phyloP scores from a whole-genome alignment of 2,329 filamentous ascomycete species.

The Colletotrichum siamense region DNA sequence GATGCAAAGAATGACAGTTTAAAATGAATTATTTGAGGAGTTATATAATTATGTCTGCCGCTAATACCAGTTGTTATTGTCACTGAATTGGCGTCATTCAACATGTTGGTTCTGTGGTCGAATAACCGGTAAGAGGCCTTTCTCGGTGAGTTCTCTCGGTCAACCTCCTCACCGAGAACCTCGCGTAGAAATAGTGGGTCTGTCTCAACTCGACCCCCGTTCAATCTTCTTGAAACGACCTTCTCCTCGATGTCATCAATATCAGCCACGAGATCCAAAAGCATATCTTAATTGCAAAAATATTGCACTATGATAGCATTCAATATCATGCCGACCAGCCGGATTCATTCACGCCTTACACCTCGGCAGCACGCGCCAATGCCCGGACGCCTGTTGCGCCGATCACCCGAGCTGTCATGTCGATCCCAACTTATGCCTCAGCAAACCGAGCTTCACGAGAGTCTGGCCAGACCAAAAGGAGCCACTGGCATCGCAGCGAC shows the following conservation, averaged over 20 bases:
- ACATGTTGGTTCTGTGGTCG: too few species aligned
- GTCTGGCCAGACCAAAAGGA: background rate
- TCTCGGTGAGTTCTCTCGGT: accelerated
- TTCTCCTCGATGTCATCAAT: background rate
- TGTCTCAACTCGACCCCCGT: background rate
- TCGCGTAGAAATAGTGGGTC: background rate
- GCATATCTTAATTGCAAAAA: background rate
- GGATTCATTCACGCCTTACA: background rate
- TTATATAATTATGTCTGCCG: too few species aligned
- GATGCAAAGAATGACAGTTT: background rate
- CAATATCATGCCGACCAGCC: background rate
- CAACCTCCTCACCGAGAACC: background rate
- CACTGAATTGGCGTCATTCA: too few species aligned
- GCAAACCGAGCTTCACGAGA: background rate
- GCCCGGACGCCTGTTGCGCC: background rate
- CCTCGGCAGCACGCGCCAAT: background rate
- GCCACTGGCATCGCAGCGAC: background rate
- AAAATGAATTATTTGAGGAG: too few species aligned
- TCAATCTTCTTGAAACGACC: constrained; percentile 1
- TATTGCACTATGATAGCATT: background rate
- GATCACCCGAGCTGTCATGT: background rate
- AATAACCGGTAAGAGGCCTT: background rate
- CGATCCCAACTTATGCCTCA: background rate
- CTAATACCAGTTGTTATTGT: too few species aligned
- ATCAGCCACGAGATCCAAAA: background rate